Percentiles rank a stretch among this genome's conserved stretches.
phyloP scores from a whole-genome alignment of 305 asterid genomes.

The Solanum hybrid region DNA sequence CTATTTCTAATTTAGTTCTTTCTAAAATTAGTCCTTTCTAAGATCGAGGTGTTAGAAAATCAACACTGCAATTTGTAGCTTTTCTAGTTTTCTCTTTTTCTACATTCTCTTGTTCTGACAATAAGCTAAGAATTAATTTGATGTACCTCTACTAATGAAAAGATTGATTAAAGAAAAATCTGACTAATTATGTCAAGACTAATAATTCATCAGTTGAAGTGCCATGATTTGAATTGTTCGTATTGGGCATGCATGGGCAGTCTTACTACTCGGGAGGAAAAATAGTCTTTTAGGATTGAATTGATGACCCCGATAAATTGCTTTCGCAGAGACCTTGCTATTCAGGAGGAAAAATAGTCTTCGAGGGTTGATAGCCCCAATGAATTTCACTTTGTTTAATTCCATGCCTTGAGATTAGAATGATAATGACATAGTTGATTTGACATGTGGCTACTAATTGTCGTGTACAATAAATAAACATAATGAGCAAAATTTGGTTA shows the following conservation, averaged over 20 bases:
- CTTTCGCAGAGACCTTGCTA: not conserved
- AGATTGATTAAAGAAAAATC: not conserved
- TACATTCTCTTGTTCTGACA: not conserved
- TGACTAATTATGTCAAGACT: not conserved
- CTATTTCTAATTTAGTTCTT: not conserved
- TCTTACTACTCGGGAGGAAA: not conserved
- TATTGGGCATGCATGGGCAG: not conserved
- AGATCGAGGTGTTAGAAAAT: not conserved
- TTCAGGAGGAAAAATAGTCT: not conserved
- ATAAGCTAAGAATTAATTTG: not conserved
- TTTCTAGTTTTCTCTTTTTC: not conserved
- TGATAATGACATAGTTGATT: not conserved
- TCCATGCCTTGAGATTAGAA: not conserved
- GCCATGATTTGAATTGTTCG: not conserved
- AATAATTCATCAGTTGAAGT: not conserved
- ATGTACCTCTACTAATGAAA: not conserved
- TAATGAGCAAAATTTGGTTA: not conserved
- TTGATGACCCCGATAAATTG: not conserved
- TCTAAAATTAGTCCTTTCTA: not conserved
- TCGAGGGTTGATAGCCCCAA: not conserved
- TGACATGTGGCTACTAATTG: not conserved
- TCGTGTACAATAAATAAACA: not conserved
- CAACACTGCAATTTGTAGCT: not conserved
- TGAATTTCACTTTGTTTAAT: not conserved
- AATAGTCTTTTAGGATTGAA: not conserved